Conservation (phyloP, 1,139 yeast species). For the Sugiyamaella grinbergsii region DNA sequence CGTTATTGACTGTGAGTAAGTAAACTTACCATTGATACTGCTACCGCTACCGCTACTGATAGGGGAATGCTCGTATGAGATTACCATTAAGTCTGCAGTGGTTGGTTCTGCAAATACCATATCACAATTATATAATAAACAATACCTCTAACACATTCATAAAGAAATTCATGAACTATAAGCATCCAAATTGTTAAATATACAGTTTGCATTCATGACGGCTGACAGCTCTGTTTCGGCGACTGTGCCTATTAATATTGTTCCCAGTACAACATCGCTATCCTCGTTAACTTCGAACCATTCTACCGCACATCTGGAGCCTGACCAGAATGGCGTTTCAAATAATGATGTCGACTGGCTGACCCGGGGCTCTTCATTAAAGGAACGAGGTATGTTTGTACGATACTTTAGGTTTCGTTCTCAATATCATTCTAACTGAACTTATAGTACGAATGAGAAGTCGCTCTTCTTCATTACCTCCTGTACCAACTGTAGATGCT, state of each 20-base stretch:
- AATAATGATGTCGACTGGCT: constrained; percentile 79
- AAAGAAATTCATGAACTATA: too few species aligned
- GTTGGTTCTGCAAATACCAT: neutral
- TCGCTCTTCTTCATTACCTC: constrained; percentile 21
- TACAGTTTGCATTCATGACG: constrained; percentile 2
- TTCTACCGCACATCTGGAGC: constrained; percentile 20
- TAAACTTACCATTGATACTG: too few species aligned
- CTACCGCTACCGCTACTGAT: too few species aligned
- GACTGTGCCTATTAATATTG: constrained; percentile 8
- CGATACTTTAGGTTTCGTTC: too few species aligned
- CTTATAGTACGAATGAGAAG: constrained; percentile 16
- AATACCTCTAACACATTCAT: neutral
- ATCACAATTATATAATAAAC: neutral
- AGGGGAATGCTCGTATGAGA: too few species aligned
- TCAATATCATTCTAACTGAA: too few species aligned
- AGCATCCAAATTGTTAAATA: too few species aligned
- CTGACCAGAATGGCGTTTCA: constrained; percentile 52
- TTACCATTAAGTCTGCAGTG: neutral
- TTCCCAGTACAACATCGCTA: constrained; percentile 2
- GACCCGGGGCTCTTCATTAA: constrained; percentile 58
- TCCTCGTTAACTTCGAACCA: constrained; percentile 1
- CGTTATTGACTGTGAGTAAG: too few species aligned
- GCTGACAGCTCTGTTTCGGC: neutral
- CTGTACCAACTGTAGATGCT: constrained; percentile 10
- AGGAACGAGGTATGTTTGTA: constrained; percentile 49